Evolutionary conservation across 768 basidiomycete genomes (phyloP).

Genomic region (Hortiboletus flavorubellus): DNA sequence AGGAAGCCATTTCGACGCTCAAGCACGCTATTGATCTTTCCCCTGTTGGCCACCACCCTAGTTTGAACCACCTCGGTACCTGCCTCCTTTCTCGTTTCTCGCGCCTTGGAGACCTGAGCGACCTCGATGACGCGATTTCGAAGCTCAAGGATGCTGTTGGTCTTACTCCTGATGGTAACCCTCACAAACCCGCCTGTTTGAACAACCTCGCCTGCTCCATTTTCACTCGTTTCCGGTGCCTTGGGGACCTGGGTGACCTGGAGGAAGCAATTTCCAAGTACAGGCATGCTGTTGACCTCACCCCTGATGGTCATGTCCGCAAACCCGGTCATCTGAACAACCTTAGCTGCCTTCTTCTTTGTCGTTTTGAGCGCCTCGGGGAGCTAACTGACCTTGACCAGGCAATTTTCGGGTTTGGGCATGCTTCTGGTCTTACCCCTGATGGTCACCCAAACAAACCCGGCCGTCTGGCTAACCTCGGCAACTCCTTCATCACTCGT

Average conservation of each 20-base stretch:
- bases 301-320: neutral
- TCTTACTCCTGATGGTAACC: neutral
- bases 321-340: neutral
- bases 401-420: neutral
- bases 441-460: neutral
- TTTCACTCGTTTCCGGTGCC: neutral
- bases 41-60: neutral
- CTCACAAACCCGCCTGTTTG: neutral
- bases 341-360: neutral
- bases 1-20: neutral
- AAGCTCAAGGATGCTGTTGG: neutral
- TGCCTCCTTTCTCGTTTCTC: neutral
- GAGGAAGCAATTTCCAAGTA: neutral
- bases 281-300: neutral
- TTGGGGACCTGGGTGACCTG: neutral
- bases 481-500: neutral
- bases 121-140: neutral
- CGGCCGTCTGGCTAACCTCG: neutral
- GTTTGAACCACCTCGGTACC: neutral
- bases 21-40: neutral
- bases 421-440: neutral
- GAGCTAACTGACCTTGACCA: neutral
- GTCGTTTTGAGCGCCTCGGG: constrained; percentile 4
- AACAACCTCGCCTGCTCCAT: neutral
- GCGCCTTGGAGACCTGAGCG: neutral